Evolutionary conservation across 768 basidiomycete species (phyloP), one percentile per base, ranked within the genome.

Genomic region (Trametes elegans): DNA sequence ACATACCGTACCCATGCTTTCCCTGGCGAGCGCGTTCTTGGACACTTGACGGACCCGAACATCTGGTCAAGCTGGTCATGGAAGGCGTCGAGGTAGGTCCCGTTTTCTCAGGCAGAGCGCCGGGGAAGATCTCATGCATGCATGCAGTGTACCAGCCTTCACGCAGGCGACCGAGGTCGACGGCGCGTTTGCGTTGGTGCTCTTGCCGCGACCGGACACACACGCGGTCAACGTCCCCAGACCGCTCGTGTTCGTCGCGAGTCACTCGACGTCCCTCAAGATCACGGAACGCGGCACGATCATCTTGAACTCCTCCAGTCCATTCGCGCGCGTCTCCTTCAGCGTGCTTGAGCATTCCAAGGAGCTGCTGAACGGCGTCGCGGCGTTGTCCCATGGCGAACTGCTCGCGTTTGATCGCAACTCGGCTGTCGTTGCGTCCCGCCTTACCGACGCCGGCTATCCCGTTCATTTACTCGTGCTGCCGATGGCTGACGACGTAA

Each of bases 1-100:
- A 53, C 42, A 2, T 45, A 53, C 14, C 46, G 42, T 9, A 44
- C 53, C 21, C 38, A 53, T 19, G 48, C 42, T 5, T 47, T 43
- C 28, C 46, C 49, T 3, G 41, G 32, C 7, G 51, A 39, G 16
- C 51, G 47, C n/a, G 55, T 49, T 3, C 29, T 63, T 24, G 62
- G 55, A 3, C 46, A 49, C 9, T 49, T 68, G 42, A 43, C 51
- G 23, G 31, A 45, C 21, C 53, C 50, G 7, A 23, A 49, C 2
- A 42, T 58, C 3, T 68, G 67, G 67, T 36, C 52, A 2, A 41
- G 31, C n/a, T 66, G 63, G 62, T 56, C 53, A 4, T 58, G 63
- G 38, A 45, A 40, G 18, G 28, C 49, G 18, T 28, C 32, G 5
- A 57, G 65, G 67, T 66, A 36, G 7, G 64, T 60, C 16, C 7